Evolutionary conservation across 1,139 yeast species (phyloP).

Genomic region (Scheffersomyces insectosa): DNA sequence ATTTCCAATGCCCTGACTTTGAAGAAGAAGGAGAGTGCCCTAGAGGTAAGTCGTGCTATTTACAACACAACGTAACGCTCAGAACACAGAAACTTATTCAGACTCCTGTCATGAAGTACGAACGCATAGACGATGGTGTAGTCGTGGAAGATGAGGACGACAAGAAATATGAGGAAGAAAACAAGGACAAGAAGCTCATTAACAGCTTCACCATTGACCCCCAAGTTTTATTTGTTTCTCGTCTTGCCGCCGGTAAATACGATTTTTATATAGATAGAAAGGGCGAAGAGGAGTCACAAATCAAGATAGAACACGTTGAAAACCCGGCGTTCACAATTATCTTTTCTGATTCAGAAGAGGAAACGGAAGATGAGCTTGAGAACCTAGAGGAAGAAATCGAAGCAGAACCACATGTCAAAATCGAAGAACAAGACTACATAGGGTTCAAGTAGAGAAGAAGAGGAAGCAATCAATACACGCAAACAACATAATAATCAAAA

Average conservation of each 20-base stretch:
- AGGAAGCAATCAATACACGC: no score
- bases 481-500: no score
- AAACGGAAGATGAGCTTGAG: background rate
- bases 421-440: no score
- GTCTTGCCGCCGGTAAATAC: conserved; percentile 24
- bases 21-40: conserved; percentile 62
- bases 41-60: conserved; percentile 46
- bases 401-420: no score
- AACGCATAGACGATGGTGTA: conserved; percentile 21
- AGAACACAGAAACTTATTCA: conserved; percentile 30
- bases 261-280: conserved; percentile 28
- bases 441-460: no score
- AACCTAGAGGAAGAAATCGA: no score
- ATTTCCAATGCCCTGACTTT: conserved; percentile 69
- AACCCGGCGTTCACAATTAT: conserved; percentile 20
- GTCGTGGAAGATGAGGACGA: conserved; percentile 31
- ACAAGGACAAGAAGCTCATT: conserved; percentile 20
- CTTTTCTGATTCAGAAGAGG: conserved; percentile 21
- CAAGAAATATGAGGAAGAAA: conserved; percentile 12
- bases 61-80: conserved; percentile 45
- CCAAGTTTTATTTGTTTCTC: conserved; percentile 18
- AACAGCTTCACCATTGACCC: conserved; percentile 42
- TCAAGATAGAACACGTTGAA: background rate
- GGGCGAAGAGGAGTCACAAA: conserved; percentile 2
- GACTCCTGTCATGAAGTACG: conserved; percentile 18